Evolutionary conservation across 1,139 yeast genomes (phyloP).

Genomic region (Nadsonia starkeyi-henricii): DNA sequence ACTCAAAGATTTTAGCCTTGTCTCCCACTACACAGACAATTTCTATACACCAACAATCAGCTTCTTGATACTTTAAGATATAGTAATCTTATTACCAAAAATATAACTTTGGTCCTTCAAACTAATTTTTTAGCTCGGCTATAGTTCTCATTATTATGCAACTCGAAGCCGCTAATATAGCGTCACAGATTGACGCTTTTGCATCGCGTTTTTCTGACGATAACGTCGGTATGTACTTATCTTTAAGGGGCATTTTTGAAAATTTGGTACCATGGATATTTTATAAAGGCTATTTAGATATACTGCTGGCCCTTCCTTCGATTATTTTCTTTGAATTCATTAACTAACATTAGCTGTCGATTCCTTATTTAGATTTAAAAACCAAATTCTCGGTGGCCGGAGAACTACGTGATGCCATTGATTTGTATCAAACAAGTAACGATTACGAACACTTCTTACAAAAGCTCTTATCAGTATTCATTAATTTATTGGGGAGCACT

Average conservation of each 20-base stretch:
- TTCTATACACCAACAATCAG: too few species aligned
- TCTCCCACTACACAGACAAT: too few species aligned
- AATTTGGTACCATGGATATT: background rate
- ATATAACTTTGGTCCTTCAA: too few species aligned
- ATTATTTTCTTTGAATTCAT: slow-evolving; percentile 9
- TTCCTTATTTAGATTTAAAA: slow-evolving; percentile 31
- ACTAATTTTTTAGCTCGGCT: too few species aligned
- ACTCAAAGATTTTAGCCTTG: too few species aligned
- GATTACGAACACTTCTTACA: slow-evolving; percentile 44
- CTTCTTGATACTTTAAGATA: too few species aligned
- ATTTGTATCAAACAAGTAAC: slow-evolving; percentile 62
- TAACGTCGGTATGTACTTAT: slow-evolving; percentile 15
- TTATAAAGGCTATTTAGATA: too few species aligned
- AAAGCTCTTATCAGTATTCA: slow-evolving; percentile 21
- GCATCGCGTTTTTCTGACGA: slow-evolving; percentile 44
- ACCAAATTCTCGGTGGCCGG: slow-evolving; percentile 54
- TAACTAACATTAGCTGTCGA: too few species aligned
- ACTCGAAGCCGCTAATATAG: background rate
- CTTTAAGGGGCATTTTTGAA: background rate
- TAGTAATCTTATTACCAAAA: too few species aligned
- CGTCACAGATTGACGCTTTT: slow-evolving; percentile 41
- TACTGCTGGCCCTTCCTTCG: background rate
- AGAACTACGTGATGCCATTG: slow-evolving; percentile 77
- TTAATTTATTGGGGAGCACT: slow-evolving; percentile 40
- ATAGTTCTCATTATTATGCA: background rate